These are phyloP conservation scores for Pleurostoma richardsiae DNA, from an alignment of 2,329 filamentous ascomycete genomes.

Conservation along the genomic window DNA sequence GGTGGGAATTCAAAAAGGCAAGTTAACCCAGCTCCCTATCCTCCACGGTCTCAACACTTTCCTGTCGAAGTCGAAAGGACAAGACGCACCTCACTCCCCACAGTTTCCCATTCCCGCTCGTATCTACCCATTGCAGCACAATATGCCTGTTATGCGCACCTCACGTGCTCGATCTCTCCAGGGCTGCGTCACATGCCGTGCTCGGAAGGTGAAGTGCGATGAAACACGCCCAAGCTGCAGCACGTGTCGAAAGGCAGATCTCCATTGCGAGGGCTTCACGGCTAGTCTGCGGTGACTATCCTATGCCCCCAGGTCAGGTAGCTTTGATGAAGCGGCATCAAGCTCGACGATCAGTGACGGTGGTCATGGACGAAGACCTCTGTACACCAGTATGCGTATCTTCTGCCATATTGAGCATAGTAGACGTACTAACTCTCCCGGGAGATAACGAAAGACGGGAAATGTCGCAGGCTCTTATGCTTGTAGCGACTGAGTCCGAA, in stretches of 20 bases:
- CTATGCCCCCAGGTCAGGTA: not conserved
- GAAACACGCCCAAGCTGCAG: not conserved
- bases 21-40: not conserved
- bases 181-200: not conserved
- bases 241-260: not conserved
- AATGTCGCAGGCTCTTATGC: not conserved
- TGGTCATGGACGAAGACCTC: not conserved
- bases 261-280: not conserved
- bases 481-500: not conserved
- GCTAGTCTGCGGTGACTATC: not conserved
- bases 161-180: not conserved
- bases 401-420: not conserved
- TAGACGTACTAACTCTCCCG: not conserved
- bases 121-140: not conserved
- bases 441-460: not conserved
- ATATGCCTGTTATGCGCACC: not conserved
- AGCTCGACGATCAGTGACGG: not conserved
- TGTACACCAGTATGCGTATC: not conserved
- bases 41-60: not conserved
- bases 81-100: not conserved
- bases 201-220: not conserved
- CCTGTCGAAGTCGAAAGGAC: too few relatives aligned
- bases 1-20: not conserved
- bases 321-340: not conserved
- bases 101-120: not conserved